Base-by-base conservation (phyloP, 352 stramenopile genomes). In the Thalassiosira exigua region DNA sequence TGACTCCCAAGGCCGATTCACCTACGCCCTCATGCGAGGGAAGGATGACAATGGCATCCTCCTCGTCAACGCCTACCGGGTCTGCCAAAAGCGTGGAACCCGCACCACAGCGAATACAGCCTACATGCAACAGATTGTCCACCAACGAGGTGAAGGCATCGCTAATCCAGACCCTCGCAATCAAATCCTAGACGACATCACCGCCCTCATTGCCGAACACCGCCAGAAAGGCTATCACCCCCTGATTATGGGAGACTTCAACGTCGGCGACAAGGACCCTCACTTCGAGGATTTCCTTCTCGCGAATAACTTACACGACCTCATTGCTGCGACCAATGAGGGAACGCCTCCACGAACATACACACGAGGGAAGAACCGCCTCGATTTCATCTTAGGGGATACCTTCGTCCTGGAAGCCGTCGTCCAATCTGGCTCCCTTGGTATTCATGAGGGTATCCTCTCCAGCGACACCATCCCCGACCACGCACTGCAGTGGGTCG, bases 321-420 rank as follows among this genome's bases (percentile, higher is more conserved):
- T 44, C 7, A 44, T 44, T 44, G 36, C 7, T 14, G 7, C 36
- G 7, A 14, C 7, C 14, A 44, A 44, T 44, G 36, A 44, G 36
- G 36, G 36, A 14, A 14, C 7, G 7, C 44, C 61, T 30, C 0
- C 4, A 5, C 24, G 39, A 12, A 60, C 46, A 24, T 60, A 59
- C 32, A 4, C 46, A 3, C 2, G 46, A 21, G 44, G 61, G 21
- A 44, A 1, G 17, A 70, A 19, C 29, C 22, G 61, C 3, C 27
- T 70, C 11, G 61, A 70, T 30, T 60, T 51, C 41, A 60, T 70
- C 2, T 17, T 70, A 19, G n/a, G 54, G 1, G 61, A 70, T 30
- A 19, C 11, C 14, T 22, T 21, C n/a, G 9, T 70, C 2, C 4
- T 59, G 2, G 4, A 14, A 27, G 42, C 41, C 24, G 22, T 70